phyloP scores from a whole-genome alignment of 75 land plant genomes.

The Selaginella moellendorffii region DNA sequence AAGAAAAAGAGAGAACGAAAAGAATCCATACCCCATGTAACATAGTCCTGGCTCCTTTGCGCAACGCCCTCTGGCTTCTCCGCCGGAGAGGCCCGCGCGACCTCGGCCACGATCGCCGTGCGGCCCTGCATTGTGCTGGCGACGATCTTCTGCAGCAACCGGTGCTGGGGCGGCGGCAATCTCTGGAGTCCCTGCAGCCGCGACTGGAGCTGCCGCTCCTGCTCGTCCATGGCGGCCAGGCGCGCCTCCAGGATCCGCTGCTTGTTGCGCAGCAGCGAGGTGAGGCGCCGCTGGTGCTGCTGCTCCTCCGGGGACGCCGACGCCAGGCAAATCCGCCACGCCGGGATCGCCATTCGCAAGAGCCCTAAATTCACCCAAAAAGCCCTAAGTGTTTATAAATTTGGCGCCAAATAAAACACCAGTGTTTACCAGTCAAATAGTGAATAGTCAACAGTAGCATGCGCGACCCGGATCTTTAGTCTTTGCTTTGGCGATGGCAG shows the following conservation, averaged over 20 bases:
- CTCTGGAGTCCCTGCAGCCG: slow-evolving; percentile 5
- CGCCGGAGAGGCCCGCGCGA: slow-evolving; percentile 15
- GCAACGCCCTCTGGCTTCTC: slow-evolving; percentile 23
- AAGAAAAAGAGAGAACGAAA: not conserved
- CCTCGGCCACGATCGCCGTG: slow-evolving; percentile 23
- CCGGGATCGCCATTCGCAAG: no score
- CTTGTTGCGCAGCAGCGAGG: slow-evolving; percentile 14
- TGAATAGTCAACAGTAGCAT: no score
- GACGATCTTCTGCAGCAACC: slow-evolving; percentile 17
- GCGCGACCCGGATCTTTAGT: no score
- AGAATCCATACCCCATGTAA: slow-evolving; percentile 15
- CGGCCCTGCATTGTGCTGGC: slow-evolving; percentile 14
- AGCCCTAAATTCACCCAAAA: no score
- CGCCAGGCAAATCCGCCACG: no score
- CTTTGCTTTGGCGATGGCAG: no score
- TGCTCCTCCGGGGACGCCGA: not conserved
- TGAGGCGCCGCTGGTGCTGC: not conserved
- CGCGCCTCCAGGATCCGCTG: slow-evolving; percentile 26
- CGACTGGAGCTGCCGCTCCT: slow-evolving; percentile 17
- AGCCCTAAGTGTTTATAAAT: no score
- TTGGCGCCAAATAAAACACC: no score
- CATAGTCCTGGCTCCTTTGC: slow-evolving; percentile 14
- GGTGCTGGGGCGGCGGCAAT: slow-evolving; percentile 4
- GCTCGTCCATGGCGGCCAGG: slow-evolving; percentile 12
- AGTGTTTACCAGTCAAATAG: no score